Base-by-base conservation (phyloP, 306 rosid species). In the Prunus kanzakura region DNA sequence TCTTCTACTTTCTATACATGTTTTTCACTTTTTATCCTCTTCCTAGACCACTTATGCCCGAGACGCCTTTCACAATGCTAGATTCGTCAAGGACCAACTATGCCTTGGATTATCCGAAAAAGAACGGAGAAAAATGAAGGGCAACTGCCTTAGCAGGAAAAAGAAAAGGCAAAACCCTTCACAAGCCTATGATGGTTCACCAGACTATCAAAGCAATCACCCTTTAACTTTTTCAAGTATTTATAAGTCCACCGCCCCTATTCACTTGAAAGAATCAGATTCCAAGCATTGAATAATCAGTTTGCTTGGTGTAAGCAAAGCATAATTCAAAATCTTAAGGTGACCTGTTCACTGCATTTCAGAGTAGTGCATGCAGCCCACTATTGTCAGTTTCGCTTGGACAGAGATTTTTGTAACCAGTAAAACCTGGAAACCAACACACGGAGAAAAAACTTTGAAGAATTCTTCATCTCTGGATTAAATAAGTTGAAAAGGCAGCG, bases 21-120 rank as follows among this genome's bases (percentile, higher is more conserved):
- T 51, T 14, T 80, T 11, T 20, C 38, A 50, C 30, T 60, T 58
- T 84, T 70, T 49, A 23, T 71, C 78, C 65, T 64, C 69, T 14
- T 55, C 57, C 72, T 63, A 78, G 60, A 63, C 60, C 69, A 29
- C 77, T 38, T 30, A 76, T 75, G 67, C 71, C 63, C 14, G 23
- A 41, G 47, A 23, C 74, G 81, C 72, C 82, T 82, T 64, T 35
- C 67, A 10, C 29, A 7, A 60, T 79, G 61, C 71, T 72, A 64
- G 69, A 78, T 75, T 78, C 52, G 54, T 7, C 51, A 29, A 35
- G 52, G 77, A 71, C 30, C 3, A 30, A 16, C 67, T 16, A 35
- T 1, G 49, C 49, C 69, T 64, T 18, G 0, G 12, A 25, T 4
- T 60, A 25, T 25, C 12, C 20, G 0, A 30, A 63, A 47, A 11